Conservation (phyloP, 176 grass and related monocot genomes). For the Ampelocalamus luodianensis region DNA sequence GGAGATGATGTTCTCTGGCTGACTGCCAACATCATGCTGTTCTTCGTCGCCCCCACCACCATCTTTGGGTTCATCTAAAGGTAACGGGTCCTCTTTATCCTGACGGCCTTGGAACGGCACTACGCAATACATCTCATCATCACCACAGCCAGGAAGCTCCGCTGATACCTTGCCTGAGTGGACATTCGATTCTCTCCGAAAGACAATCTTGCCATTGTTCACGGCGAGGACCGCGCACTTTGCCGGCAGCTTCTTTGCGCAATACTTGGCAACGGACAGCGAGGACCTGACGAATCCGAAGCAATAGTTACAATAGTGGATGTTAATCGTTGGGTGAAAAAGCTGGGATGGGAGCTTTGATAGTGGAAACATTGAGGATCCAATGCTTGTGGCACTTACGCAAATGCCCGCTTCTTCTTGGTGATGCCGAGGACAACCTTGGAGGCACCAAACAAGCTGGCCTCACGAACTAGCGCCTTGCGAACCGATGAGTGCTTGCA, state of each 20-base stretch:
- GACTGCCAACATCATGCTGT: conserved; percentile 36
- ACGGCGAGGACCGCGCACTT: conserved; percentile 74
- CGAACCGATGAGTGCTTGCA: conserved; percentile 84
- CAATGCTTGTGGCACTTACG: conserved; percentile 46
- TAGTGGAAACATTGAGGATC: conserved; percentile 44
- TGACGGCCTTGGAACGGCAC: conserved; percentile 47
- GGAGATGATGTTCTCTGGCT: background rate
- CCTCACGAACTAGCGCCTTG: conserved; percentile 78
- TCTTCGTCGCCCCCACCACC: background rate
- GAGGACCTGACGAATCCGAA: conserved; percentile 55
- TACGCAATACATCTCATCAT: conserved; percentile 56
- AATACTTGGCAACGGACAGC: conserved; percentile 78
- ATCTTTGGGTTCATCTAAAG: conserved; percentile 30
- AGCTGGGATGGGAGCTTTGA: background rate
- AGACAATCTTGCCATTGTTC: conserved; percentile 89
- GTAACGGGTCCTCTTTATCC: conserved; percentile 15
- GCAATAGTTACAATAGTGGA: conserved; percentile 11
- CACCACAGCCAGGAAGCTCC: conserved; percentile 33
- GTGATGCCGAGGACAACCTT: conserved; percentile 73
- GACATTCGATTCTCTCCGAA: conserved; percentile 56
- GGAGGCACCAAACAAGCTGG: conserved; percentile 63
- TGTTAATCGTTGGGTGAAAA: conserved; percentile 22
- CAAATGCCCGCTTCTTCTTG: conserved; percentile 60
- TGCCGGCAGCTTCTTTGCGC: conserved; percentile 75
- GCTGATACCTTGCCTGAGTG: conserved; percentile 58